Percentiles rank a stretch among this genome's conserved stretches.
These are phyloP conservation scores for Phytophthora hybrid DNA, from an alignment of 352 stramenopile species.

Conservation along the genomic window DNA sequence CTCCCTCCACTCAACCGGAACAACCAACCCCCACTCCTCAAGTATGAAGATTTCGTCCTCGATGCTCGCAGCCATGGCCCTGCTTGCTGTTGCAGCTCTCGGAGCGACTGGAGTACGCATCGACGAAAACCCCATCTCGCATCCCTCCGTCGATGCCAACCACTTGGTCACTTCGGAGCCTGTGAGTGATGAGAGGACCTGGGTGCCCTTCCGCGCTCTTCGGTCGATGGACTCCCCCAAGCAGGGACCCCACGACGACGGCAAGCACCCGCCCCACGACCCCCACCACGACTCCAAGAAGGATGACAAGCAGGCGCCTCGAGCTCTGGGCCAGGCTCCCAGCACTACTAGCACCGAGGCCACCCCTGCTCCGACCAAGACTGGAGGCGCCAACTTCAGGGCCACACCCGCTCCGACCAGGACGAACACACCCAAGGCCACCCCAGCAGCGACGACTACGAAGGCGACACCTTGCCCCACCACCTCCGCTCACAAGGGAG, in stretches of 20 bases:
- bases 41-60: slow-evolving; percentile 23
- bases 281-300: neutral
- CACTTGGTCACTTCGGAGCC: slow-evolving; percentile 11
- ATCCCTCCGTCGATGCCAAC: neutral
- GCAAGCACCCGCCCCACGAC: slow-evolving; percentile 12
- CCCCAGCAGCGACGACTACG: slow-evolving; percentile 12
- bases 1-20: slow-evolving; percentile 1
- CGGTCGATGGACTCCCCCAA: slow-evolving; percentile 9
- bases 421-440: slow-evolving; percentile 6
- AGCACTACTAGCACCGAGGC: neutral
- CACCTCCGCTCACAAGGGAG: neutral
- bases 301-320: neutral
- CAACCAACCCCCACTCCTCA: neutral
- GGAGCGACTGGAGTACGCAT: slow-evolving; percentile 8
- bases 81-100: slow-evolving; percentile 16
- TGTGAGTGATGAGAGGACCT: neutral
- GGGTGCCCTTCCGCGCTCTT: slow-evolving; percentile 17
- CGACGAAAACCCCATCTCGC: neutral
- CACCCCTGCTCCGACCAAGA: slow-evolving; percentile 20
- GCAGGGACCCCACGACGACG: slow-evolving; percentile 11
- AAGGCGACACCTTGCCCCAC: neutral
- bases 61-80: slow-evolving; percentile 9
- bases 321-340: slow-evolving; percentile 16
- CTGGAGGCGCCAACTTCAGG: neutral
- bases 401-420: slow-evolving; percentile 21